Percentiles rank a stretch among this genome's conserved stretches.
These are phyloP conservation scores for Chytriomyces sp. DNA, from an alignment of 192 early-diverging fungal genomes.

Conservation along the genomic window DNA sequence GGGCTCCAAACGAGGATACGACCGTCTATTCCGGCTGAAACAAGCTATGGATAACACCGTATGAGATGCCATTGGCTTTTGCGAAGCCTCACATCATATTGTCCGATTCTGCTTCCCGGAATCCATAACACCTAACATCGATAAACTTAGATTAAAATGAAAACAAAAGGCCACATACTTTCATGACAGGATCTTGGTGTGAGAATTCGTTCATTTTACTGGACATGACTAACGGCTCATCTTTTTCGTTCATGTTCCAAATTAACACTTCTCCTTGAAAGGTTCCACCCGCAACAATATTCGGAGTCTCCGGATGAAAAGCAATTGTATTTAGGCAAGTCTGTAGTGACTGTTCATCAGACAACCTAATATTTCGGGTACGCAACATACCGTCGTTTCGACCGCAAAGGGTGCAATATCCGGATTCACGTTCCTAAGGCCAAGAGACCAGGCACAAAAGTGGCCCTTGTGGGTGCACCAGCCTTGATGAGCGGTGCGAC, in stretches of 20 bases:
- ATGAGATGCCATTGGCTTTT: neutral
- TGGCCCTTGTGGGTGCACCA: constrained; percentile 51
- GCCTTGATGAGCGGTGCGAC: constrained; percentile 37
- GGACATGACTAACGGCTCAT: constrained; percentile 39
- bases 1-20: constrained; percentile 48
- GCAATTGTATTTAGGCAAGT: constrained; percentile 48
- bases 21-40: constrained; percentile 49
- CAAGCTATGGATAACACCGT: constrained; percentile 41
- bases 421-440: constrained; percentile 17
- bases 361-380: neutral
- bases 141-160: neutral
- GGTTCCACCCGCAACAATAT: constrained; percentile 45
- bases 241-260: constrained; percentile 40
- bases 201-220: constrained; percentile 38
- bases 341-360: constrained; percentile 14
- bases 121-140: constrained; percentile 39
- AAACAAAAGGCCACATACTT: neutral
- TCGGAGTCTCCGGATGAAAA: constrained; percentile 51
- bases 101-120: constrained; percentile 29
- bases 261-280: constrained; percentile 52
- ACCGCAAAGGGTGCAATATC: constrained; percentile 29
- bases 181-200: constrained; percentile 54
- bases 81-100: constrained; percentile 36
- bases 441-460: constrained; percentile 43
- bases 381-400: constrained; percentile 35